phyloP scores from a whole-genome alignment of 306 rosid genomes.

The Astragalus membranaceus region DNA sequence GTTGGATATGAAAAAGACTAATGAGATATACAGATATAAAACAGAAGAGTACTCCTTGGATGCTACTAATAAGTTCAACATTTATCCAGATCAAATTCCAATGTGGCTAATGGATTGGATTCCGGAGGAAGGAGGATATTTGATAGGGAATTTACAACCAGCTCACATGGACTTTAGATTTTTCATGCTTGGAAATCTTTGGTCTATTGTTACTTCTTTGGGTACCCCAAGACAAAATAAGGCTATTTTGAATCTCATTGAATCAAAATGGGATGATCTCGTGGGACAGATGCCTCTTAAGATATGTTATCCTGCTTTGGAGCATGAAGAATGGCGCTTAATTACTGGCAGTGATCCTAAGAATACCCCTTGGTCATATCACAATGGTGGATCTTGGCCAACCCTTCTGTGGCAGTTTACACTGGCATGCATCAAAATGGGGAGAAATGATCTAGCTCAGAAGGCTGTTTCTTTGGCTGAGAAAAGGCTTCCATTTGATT shows the following conservation, averaged over 20 bases:
- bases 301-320: slow-evolving; percentile 91
- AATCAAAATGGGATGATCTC: slow-evolving; percentile 85
- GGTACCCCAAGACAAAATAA: slow-evolving; percentile 87
- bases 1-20: slow-evolving; percentile 81
- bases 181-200: slow-evolving; percentile 91
- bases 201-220: slow-evolving; percentile 84
- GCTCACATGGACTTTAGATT: slow-evolving; percentile 99
- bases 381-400: slow-evolving; percentile 99
- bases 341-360: slow-evolving; percentile 95
- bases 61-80: slow-evolving; percentile 91
- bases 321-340: slow-evolving; percentile 86
- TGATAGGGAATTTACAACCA: slow-evolving; percentile 91
- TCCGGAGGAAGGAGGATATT: slow-evolving; percentile 87
- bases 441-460: slow-evolving; percentile 57
- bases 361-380: slow-evolving; percentile 98
- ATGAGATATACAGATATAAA: slow-evolving; percentile 92
- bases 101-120: slow-evolving; percentile 92
- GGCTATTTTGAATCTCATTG: slow-evolving; percentile 65
- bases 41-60: slow-evolving; percentile 91
- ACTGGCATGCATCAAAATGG: slow-evolving; percentile 94
- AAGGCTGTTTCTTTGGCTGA: slow-evolving; percentile 75
- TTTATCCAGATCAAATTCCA: slow-evolving; percentile 97
- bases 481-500: slow-evolving; percentile 60
- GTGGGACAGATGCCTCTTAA: slow-evolving; percentile 87
- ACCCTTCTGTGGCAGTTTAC: slow-evolving; percentile 99